phyloP scores from a whole-genome alignment of 176 grass and related monocot species.

The Ensete glaucum region DNA sequence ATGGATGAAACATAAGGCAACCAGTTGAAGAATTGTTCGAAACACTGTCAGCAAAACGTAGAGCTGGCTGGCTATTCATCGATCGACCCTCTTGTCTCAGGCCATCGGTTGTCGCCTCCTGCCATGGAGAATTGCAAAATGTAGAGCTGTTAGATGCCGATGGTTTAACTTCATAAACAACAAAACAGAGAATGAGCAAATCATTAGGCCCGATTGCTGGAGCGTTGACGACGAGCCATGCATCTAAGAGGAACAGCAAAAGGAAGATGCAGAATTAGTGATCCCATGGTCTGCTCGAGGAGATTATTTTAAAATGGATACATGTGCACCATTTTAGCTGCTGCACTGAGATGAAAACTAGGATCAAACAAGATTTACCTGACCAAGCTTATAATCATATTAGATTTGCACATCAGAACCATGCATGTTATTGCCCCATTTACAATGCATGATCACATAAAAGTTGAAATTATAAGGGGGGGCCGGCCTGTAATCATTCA shows the following conservation, averaged over 20 bases:
- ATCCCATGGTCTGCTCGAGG: neutral
- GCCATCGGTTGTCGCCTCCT: constrained; percentile 85
- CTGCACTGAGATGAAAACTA: neutral
- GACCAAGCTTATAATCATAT: neutral
- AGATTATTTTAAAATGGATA: neutral
- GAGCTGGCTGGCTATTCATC: neutral
- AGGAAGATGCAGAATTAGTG: neutral
- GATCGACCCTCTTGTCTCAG: constrained; percentile 19
- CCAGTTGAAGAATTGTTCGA: neutral
- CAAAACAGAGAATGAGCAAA: too few relatives aligned
- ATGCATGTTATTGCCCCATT: too few relatives aligned
- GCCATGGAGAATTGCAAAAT: constrained; percentile 22
- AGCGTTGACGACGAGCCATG: too few relatives aligned
- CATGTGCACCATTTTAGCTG: neutral
- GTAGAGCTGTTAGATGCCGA: too few relatives aligned
- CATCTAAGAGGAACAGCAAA: too few relatives aligned
- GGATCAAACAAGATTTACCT: neutral
- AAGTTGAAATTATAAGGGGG: neutral
- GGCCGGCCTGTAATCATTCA: too few relatives aligned
- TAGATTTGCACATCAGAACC: neutral
- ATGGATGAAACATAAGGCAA: neutral
- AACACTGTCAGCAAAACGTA: neutral
- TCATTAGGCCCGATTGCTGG: too few relatives aligned
- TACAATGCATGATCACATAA: constrained; percentile 10
- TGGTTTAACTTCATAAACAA: too few relatives aligned